These are phyloP conservation scores for Balamuthia mandrillaris DNA, from an alignment of 208 protist genomes.

Conservation along the genomic window DNA sequence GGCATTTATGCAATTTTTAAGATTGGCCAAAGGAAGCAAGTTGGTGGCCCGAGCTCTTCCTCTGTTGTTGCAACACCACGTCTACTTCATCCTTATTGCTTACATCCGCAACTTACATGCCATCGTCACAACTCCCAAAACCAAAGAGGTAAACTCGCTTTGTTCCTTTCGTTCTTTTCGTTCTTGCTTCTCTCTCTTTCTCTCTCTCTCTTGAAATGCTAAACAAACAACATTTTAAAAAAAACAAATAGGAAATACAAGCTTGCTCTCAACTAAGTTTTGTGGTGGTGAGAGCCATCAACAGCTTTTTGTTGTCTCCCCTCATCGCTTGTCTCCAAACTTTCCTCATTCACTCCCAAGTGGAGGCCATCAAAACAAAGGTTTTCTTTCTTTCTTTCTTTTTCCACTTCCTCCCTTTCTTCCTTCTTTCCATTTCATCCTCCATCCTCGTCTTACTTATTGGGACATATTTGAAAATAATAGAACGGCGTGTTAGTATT, in stretches of 20 bases:
- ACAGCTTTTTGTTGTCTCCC: not conserved
- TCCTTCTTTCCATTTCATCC: not conserved
- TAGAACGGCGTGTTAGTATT: not conserved
- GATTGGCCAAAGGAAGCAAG: not conserved
- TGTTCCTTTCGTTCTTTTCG: too few species aligned
- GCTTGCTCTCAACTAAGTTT: not conserved
- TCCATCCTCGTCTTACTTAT: not conserved
- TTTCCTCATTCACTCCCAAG: not conserved
- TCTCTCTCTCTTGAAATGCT: not conserved
- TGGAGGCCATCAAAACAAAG: constrained; percentile 19
- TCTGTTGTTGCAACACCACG: not conserved
- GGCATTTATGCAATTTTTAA: not conserved
- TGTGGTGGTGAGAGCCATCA: not conserved
- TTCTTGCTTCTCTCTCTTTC: not conserved
- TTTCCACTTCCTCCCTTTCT: not conserved
- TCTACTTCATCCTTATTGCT: not conserved
- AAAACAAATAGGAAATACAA: not conserved
- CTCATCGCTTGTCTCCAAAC: not conserved
- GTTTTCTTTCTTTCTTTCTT: not conserved
- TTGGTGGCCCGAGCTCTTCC: not conserved
- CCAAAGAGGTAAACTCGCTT: not conserved
- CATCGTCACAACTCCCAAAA: constrained; percentile 12
- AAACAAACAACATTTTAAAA: not conserved
- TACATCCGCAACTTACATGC: constrained; percentile 14
- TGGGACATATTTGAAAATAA: not conserved